A percentile compares a stretch with the other conserved stretches of the same genome.
Evolutionary conservation across 2,329 filamentous ascomycete genomes (phyloP).

Genomic region (Hypoxylon sp.): DNA sequence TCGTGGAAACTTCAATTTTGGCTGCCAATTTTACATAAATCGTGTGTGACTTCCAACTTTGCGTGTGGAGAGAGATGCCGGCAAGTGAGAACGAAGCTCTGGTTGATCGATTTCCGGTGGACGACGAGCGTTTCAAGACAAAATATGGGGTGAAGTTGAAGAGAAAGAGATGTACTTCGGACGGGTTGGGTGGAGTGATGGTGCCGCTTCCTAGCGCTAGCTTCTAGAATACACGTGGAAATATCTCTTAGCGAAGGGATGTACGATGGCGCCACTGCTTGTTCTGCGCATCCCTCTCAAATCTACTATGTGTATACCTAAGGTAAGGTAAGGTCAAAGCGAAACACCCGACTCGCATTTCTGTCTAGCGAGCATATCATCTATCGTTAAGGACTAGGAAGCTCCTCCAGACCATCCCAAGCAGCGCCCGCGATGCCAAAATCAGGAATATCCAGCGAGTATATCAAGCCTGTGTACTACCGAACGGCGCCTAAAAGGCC

Average conservation of each 20-base stretch:
- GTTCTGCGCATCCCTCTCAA: background rate
- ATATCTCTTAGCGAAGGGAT: background rate
- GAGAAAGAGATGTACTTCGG: background rate
- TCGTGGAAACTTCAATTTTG: constrained; percentile 7
- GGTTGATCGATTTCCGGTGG: background rate
- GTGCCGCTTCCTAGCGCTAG: background rate
- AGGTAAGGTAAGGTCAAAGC: no score
- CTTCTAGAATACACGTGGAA: constrained; percentile 4
- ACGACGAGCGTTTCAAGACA: background rate
- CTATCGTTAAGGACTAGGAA: background rate
- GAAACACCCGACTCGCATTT: constrained; percentile 12
- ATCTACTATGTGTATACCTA: no score
- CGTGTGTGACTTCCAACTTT: background rate
- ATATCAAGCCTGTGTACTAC: background rate
- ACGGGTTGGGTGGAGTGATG: background rate
- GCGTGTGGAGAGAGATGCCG: background rate
- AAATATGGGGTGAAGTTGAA: background rate
- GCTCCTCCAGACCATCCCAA: background rate
- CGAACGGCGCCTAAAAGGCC: constrained; percentile 9
- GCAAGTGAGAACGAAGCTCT: background rate
- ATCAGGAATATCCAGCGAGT: constrained; percentile 8
- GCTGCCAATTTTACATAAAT: background rate
- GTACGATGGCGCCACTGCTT: background rate
- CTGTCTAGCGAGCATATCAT: background rate
- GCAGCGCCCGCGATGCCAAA: constrained; percentile 18